Evolutionary conservation across 176 grass and related monocot species (phyloP).

Genomic region (Carex pumila): DNA sequence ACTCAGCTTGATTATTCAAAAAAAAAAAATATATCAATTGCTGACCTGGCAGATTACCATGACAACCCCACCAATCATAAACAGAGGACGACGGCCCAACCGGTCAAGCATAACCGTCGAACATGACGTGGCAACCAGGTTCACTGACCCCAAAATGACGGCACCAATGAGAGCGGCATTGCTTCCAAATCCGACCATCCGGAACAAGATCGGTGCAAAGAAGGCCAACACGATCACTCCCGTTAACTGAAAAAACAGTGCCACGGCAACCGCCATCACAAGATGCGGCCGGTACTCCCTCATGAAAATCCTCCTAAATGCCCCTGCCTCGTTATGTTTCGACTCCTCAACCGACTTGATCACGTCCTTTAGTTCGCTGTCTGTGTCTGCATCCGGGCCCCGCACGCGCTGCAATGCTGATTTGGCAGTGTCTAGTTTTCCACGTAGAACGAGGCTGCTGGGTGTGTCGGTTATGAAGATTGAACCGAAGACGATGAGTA

Average conservation of each 20-base stretch:
- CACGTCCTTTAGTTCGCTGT: conserved; percentile 49
- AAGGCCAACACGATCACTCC: not conserved
- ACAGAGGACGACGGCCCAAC: not conserved
- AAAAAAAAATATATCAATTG: not conserved
- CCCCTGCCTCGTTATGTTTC: conserved; percentile 30
- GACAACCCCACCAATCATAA: not conserved
- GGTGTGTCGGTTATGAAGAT: conserved; percentile 72
- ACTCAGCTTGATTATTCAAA: too few relatives aligned
- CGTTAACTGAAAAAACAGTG: not conserved
- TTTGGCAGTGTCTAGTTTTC: conserved; percentile 27
- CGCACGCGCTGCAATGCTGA: conserved; percentile 45
- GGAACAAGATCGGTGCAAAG: conserved; percentile 1
- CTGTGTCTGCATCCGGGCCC: conserved; percentile 43
- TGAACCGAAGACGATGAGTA: conserved; percentile 49
- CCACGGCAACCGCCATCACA: not conserved
- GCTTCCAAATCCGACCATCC: conserved; percentile 4
- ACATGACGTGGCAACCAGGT: not conserved
- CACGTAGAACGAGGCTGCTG: conserved; percentile 59
- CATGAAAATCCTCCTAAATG: conserved; percentile 13
- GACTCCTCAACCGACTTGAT: conserved; percentile 20
- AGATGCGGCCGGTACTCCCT: conserved; percentile 12
- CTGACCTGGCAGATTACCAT: conserved; percentile 4
- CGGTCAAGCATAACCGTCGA: not conserved
- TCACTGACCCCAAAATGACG: not conserved
- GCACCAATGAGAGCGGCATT: not conserved